A percentile compares a stretch with the other conserved stretches of the same genome.
Conservation (phyloP, 73 alveolate genomes). For the Tetrahymena thermophila region DNA sequence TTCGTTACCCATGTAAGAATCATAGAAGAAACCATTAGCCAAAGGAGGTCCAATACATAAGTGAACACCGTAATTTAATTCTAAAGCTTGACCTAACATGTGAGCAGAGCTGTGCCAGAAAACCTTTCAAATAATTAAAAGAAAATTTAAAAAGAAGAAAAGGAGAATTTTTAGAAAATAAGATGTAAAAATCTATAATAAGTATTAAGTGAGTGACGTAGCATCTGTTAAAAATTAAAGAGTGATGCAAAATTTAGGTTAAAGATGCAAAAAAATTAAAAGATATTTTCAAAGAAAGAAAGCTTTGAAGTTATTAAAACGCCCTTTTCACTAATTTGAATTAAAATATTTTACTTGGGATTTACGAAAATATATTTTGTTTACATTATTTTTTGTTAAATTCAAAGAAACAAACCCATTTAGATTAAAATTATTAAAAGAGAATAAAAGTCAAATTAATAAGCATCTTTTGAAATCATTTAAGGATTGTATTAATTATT, state of each 20-base stretch:
- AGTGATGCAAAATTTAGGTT: too few species aligned
- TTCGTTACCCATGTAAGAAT: slow-evolving; percentile 90
- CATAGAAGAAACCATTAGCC: slow-evolving; percentile 98
- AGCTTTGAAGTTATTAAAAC: too few species aligned
- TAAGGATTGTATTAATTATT: background rate
- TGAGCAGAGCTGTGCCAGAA: slow-evolving; percentile 99
- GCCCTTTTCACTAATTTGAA: too few species aligned
- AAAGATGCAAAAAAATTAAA: too few species aligned
- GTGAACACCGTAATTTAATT: slow-evolving; percentile 92
- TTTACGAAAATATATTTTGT: too few species aligned
- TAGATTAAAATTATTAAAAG: background rate
- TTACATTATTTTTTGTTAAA: background rate
- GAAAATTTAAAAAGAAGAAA: background rate
- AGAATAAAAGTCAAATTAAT: background rate
- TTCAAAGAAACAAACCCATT: background rate
- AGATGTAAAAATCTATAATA: background rate
- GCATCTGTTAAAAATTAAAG: too few species aligned
- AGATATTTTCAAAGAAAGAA: too few species aligned
- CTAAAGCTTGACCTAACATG: slow-evolving; percentile 72
- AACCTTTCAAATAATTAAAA: slow-evolving; percentile 26
- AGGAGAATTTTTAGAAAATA: too few species aligned
- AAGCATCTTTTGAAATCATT: background rate
- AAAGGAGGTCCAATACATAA: slow-evolving; percentile 99
- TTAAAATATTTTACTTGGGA: too few species aligned
- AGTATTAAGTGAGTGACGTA: too few species aligned